Percentiles rank a stretch among this genome's conserved stretches.
phyloP scores from a whole-genome alignment of 768 basidiomycete species.

The Rickenella mellea region DNA sequence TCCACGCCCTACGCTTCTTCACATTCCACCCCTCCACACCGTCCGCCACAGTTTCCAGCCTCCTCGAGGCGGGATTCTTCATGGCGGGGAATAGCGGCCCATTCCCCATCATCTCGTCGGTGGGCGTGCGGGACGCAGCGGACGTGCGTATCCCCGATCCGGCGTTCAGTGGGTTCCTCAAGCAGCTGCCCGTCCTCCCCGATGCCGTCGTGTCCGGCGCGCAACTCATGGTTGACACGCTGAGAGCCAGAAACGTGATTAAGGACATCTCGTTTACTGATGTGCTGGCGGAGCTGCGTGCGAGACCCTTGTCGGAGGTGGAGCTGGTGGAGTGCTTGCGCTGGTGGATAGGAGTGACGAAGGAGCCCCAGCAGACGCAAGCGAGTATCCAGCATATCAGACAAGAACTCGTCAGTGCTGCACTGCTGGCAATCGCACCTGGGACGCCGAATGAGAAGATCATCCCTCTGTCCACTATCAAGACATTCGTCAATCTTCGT shows the following conservation, averaged over 20 bases:
- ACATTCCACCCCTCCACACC: slow-evolving; percentile 86
- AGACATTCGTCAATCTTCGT: slow-evolving; percentile 61
- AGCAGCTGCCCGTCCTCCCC: slow-evolving; percentile 66
- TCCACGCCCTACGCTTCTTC: slow-evolving; percentile 85
- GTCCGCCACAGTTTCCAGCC: slow-evolving; percentile 60
- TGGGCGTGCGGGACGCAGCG: slow-evolving; percentile 56
- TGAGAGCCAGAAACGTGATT: slow-evolving; percentile 58
- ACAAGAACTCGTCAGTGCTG: slow-evolving; percentile 59
- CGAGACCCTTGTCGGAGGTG: slow-evolving; percentile 55
- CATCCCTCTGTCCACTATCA: slow-evolving; percentile 59
- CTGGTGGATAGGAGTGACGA: slow-evolving; percentile 67
- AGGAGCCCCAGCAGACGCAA: slow-evolving; percentile 24
- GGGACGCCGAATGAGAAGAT: slow-evolving; percentile 39
- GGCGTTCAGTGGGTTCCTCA: slow-evolving; percentile 65
- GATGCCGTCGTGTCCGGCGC: slow-evolving; percentile 47
- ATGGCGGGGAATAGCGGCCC: slow-evolving; percentile 36
- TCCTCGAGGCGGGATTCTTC: slow-evolving; percentile 77
- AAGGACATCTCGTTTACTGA: slow-evolving; percentile 73
- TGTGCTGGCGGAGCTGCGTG: slow-evolving; percentile 67
- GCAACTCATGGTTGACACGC: slow-evolving; percentile 44
- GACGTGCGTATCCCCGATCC: slow-evolving; percentile 70
- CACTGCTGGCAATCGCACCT: slow-evolving; percentile 40
- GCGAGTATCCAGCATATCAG: slow-evolving; percentile 33
- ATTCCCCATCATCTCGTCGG: slow-evolving; percentile 67
- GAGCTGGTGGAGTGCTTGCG: slow-evolving; percentile 78